These are phyloP conservation scores for Austropuccinia psidii DNA, from an alignment of 1,284 basidiomycete genomes.

Conservation along the genomic window DNA sequence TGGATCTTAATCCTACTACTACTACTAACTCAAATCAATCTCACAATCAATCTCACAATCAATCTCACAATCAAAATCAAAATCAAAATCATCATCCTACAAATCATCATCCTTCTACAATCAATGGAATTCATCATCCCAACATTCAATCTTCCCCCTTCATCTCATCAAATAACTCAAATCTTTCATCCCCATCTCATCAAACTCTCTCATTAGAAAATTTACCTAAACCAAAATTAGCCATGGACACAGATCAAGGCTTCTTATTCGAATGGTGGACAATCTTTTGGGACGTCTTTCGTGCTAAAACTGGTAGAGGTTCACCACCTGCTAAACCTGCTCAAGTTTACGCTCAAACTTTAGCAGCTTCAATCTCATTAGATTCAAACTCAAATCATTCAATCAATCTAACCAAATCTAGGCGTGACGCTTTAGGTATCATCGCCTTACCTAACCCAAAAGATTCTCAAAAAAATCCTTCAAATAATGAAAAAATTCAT, in stretches of 20 bases:
- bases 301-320: conserved; percentile 33
- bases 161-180: conserved; percentile 5
- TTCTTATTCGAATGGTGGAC: conserved; percentile 37
- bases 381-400: too few species aligned
- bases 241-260: conserved; percentile 37
- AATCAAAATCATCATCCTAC: not conserved
- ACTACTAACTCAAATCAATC: conserved; percentile 23
- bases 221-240: conserved; percentile 31
- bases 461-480: conserved; percentile 17
- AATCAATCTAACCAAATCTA: conserved; percentile 15
- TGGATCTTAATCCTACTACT: too few species aligned
- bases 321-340: conserved; percentile 8
- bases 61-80: not conserved
- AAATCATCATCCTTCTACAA: not conserved
- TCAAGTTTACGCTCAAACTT: conserved; percentile 26
- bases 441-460: conserved; percentile 18
- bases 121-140: not conserved
- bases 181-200: conserved; percentile 16
- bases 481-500: conserved; percentile 10
- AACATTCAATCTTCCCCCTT: not conserved
- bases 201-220: not conserved
- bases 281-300: conserved; percentile 37
- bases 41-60: not conserved
- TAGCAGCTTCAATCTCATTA: conserved; percentile 25
- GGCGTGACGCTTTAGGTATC: conserved; percentile 29